Base-by-base conservation (phyloP, 805 yeast species). In the Spathaspora sp. region DNA sequence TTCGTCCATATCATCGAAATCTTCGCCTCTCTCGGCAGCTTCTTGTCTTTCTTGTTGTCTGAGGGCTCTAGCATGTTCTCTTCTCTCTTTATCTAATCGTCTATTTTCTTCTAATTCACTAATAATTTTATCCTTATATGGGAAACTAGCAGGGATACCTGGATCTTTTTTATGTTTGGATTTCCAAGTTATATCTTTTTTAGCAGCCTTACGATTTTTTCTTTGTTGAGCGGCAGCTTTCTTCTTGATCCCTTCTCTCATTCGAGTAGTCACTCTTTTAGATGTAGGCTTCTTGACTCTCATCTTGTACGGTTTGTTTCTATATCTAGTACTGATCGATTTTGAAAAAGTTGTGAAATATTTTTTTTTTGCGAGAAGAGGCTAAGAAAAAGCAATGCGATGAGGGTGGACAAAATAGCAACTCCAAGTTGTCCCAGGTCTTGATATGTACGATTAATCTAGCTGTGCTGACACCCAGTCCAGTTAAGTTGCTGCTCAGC, bases 171-270 rank as follows among this genome's bases (percentile, higher is more conserved):
- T 83, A 52, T 73, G 71, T 63, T 85, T 83, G 16, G 97, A 88
- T 67, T 82, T 90, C 99, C 99, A 94, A 14, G 98, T 94, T 3
- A 82, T 83, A 68, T 93, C 97, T 65, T 82, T 91, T 79, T 94
- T 94, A 17, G 96, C 80, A 23, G 67, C 58, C 73, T 94, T 94
- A 61, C 78, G 81, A 67, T 88, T 87, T 66, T 94, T 94, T 70
- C 96, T 84, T 57, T 86, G 80, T 61, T 92, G 93, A 7, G 98
- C 97, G 42, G 93, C 81, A 2, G 96, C 92, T 73, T 94, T 94
- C 82, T 91, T 94, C 76, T 89, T 87, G 67, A 94, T 91, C 57
- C 99, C 99, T 69, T 92, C 97, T 65, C 91, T 84, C 89, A 92
- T 83, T 69, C 96, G 90, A 62, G 98, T 93, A 65, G 94, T 81